Conservation (phyloP, 306 rosid genomes). For the Prunus campanulata region DNA sequence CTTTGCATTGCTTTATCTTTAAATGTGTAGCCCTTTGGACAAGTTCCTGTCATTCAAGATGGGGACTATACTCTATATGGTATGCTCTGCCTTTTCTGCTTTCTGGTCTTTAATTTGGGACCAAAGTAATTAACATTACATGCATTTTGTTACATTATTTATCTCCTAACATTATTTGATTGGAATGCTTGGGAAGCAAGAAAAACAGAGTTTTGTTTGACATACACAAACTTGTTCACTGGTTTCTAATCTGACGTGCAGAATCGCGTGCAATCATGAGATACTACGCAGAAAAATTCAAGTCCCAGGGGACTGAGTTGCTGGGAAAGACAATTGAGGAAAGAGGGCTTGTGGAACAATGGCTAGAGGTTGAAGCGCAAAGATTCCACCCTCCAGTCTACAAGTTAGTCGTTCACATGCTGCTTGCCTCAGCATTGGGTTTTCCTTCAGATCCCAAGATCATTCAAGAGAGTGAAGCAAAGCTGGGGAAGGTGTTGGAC, state of each 20-base stretch:
- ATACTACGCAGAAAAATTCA: conserved; percentile 43
- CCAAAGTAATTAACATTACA: too few species aligned
- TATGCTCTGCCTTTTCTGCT: neutral
- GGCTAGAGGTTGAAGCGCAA: conserved; percentile 53
- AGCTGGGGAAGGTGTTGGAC: conserved; percentile 40
- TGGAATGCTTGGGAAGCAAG: too few species aligned
- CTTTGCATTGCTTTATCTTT: neutral
- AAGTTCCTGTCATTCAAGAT: conserved; percentile 40
- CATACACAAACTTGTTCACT: too few species aligned
- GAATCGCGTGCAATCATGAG: conserved; percentile 50
- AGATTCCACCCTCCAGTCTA: conserved; percentile 25
- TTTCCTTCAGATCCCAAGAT: conserved; percentile 33
- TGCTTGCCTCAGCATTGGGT: conserved; percentile 12
- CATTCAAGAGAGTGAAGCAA: conserved; percentile 45
- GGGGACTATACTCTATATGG: conserved; percentile 43
- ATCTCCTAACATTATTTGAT: too few species aligned
- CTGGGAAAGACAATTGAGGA: conserved; percentile 48
- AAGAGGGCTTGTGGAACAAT: conserved; percentile 48
- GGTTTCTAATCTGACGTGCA: conserved; percentile 12
- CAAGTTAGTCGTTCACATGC: conserved; percentile 19
- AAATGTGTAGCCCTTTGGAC: conserved; percentile 36
- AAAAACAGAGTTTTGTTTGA: too few species aligned
- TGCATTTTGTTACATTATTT: too few species aligned
- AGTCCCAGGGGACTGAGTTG: conserved; percentile 41
- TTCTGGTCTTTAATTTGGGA: too few species aligned